Evolutionary conservation across 2,329 filamentous ascomycete genomes (phyloP).

Genomic region (Penicillium paneum): DNA sequence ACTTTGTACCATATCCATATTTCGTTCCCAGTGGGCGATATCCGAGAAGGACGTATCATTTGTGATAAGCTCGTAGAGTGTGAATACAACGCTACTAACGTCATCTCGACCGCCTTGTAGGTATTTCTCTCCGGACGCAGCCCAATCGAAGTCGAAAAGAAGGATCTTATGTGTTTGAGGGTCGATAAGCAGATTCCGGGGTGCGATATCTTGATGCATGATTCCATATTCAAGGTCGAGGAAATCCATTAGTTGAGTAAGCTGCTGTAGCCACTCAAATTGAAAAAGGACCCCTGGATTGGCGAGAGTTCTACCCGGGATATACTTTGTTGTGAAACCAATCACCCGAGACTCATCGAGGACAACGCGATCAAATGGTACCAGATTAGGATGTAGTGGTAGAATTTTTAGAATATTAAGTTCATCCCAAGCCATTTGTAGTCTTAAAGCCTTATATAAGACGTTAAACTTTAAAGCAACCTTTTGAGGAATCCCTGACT

Average conservation of each 20-base stretch:
- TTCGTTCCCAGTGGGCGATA: conserved; percentile 25
- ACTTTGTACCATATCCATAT: conserved; percentile 21
- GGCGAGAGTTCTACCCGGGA: conserved; percentile 25
- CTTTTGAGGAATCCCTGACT: not conserved
- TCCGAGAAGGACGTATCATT: conserved; percentile 23
- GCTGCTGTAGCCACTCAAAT: conserved; percentile 27
- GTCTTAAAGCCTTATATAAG: conserved; percentile 11
- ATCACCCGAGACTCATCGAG: conserved; percentile 27
- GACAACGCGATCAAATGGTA: conserved; percentile 29
- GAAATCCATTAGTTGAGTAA: conserved; percentile 25
- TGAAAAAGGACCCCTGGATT: conserved; percentile 20
- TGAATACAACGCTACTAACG: conserved; percentile 25
- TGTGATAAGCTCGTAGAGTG: conserved; percentile 28
- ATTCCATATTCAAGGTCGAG: conserved; percentile 26
- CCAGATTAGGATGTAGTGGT: conserved; percentile 30
- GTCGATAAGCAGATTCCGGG: conserved; percentile 31
- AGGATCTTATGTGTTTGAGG: conserved; percentile 18
- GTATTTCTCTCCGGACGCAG: conserved; percentile 16
- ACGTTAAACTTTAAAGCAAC: conserved; percentile 23
- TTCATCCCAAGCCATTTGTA: conserved; percentile 27
- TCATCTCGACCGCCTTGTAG: conserved; percentile 23
- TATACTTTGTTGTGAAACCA: conserved; percentile 28
- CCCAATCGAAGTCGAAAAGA: conserved; percentile 29
- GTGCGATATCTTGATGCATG: conserved; percentile 35
- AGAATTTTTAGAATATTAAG: conserved; percentile 26